Percentiles rank a stretch among this genome's conserved stretches.
These are phyloP conservation scores for Epichloe baconii DNA, from an alignment of 2,329 filamentous ascomycete species.

Conservation along the genomic window DNA sequence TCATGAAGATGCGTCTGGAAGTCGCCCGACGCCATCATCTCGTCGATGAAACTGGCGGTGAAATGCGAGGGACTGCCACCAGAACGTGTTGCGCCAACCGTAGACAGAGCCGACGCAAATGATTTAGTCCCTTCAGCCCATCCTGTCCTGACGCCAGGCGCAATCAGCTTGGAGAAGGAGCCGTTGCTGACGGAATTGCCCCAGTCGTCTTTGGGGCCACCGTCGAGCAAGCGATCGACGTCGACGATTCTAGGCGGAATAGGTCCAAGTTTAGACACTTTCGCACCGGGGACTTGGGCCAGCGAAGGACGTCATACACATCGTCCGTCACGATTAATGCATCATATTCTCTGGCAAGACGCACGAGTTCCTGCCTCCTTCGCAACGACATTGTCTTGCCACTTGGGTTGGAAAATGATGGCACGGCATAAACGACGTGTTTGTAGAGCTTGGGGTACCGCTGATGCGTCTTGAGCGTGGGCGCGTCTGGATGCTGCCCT, in stretches of 20 bases:
- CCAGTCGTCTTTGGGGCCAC: constrained; percentile 35
- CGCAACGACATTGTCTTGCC: constrained; percentile 65
- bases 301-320: constrained; percentile 87
- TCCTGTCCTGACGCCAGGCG: constrained; percentile 71
- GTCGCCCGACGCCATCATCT: constrained; percentile 9
- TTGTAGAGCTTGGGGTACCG: constrained; percentile 55
- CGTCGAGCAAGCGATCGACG: neutral
- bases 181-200: constrained; percentile 78
- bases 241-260: constrained; percentile 24
- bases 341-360: constrained; percentile 65
- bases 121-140: constrained; percentile 64
- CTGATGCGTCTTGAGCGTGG: constrained; percentile 3
- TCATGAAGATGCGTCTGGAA: constrained; percentile 11
- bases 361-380: constrained; percentile 55
- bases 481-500: constrained; percentile 8
- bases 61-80: constrained; percentile 38
- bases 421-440: constrained; percentile 78
- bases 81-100: constrained; percentile 39
- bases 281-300: constrained; percentile 39
- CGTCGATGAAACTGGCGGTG: constrained; percentile 2
- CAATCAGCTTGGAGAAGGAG: constrained; percentile 78
- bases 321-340: constrained; percentile 81
- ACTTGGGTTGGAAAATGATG: constrained; percentile 81
- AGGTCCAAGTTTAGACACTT: constrained; percentile 66
- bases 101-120: constrained; percentile 36